phyloP scores from a whole-genome alignment of 2,329 filamentous ascomycete species.

The Bertia moriformis region DNA sequence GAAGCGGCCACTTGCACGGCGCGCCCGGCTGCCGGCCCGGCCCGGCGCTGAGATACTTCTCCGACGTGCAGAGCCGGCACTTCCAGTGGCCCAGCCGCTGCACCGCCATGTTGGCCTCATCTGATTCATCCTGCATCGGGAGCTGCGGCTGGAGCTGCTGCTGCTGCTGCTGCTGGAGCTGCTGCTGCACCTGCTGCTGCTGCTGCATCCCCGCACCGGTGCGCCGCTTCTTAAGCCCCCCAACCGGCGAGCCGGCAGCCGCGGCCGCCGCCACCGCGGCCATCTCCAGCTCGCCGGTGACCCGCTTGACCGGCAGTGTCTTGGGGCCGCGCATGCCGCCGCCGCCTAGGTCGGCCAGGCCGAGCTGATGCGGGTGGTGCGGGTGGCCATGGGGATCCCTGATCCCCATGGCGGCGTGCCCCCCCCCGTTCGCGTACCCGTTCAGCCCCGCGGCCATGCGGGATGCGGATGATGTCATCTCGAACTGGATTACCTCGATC shows the following conservation, averaged over 20 bases:
- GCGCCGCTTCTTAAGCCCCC: neutral
- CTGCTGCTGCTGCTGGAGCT: too few species aligned
- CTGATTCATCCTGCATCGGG: too few species aligned
- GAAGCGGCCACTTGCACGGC: slow-evolving; percentile 30
- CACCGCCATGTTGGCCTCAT: slow-evolving; percentile 8
- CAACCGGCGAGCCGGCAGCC: neutral
- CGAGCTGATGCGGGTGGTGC: slow-evolving; percentile 1
- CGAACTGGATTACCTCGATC: slow-evolving; percentile 18
- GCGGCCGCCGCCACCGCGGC: neutral
- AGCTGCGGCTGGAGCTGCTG: too few species aligned
- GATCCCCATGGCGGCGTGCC: slow-evolving; percentile 3
- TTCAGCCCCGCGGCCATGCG: slow-evolving; percentile 8
- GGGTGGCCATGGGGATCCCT: slow-evolving; percentile 6
- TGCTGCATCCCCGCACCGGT: neutral
- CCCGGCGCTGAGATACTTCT: slow-evolving; percentile 25
- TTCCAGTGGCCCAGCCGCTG: slow-evolving; percentile 30
- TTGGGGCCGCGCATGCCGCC: too few species aligned
- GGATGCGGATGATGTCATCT: too few species aligned
- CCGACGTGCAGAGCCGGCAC: slow-evolving; percentile 25
- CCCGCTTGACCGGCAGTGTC: too few species aligned
- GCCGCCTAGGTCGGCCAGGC: neutral
- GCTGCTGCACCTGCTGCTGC: too few species aligned
- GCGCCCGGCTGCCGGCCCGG: slow-evolving; percentile 23
- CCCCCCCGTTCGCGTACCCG: neutral
- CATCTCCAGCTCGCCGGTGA: too few species aligned